phyloP scores from a whole-genome alignment of 148 eudicot genomes.

The Rhododendron ovatum region DNA sequence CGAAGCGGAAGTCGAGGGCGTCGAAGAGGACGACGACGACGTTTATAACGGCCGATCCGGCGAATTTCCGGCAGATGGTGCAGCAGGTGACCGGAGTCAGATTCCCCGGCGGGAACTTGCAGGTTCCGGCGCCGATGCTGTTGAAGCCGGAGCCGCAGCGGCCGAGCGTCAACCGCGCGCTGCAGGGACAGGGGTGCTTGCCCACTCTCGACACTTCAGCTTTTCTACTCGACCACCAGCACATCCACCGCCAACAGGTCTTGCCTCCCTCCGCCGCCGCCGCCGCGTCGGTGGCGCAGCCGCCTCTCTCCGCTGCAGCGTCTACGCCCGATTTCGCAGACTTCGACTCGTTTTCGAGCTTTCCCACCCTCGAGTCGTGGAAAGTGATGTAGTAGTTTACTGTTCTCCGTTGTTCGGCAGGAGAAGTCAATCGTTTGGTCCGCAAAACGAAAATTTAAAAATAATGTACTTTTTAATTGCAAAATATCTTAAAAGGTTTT shows the following conservation, averaged over 20 bases:
- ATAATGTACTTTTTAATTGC: slow-evolving; percentile 9
- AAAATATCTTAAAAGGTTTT: no score
- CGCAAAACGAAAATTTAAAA: slow-evolving; percentile 16
- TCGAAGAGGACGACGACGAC: slow-evolving; percentile 70
- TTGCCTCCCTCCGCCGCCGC: slow-evolving; percentile 1
- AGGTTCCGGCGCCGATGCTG: slow-evolving; percentile 21
- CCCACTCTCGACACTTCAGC: slow-evolving; percentile 83
- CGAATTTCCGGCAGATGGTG: slow-evolving; percentile 80
- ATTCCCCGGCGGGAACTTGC: slow-evolving; percentile 20
- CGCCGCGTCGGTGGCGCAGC: not conserved
- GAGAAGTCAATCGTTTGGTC: no score
- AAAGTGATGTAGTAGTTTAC: no score
- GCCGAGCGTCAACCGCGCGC: slow-evolving; percentile 17
- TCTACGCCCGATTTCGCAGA: slow-evolving; percentile 26
- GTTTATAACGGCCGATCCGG: slow-evolving; percentile 67
- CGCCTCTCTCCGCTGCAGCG: not conserved
- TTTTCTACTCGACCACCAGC: slow-evolving; percentile 45
- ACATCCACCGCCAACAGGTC: slow-evolving; percentile 21
- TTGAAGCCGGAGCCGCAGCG: slow-evolving; percentile 71
- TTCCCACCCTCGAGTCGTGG: slow-evolving; percentile 77
- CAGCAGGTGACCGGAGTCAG: slow-evolving; percentile 84
- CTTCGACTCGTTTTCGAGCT: slow-evolving; percentile 55
- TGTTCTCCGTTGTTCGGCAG: no score
- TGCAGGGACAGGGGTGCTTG: slow-evolving; percentile 43
- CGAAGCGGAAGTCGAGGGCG: slow-evolving; percentile 66